Base-by-base conservation (phyloP, 2,329 filamentous ascomycete genomes). In the Erysiphe pulchra region DNA sequence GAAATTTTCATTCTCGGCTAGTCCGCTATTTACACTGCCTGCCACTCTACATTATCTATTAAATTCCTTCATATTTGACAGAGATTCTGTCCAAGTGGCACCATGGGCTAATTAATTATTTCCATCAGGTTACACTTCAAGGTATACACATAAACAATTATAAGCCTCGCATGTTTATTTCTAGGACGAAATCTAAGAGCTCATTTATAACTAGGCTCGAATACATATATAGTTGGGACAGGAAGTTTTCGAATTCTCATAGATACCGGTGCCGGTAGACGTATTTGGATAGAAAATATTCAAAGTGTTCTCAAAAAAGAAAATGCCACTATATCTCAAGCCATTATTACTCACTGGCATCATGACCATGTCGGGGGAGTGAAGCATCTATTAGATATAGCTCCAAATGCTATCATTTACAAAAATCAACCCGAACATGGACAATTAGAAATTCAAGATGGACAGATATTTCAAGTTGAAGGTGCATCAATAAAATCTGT, bases 311-410 rank as follows among this genome's bases (percentile, higher is more conserved):
- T 95, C 2, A 60, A 65, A 7, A 62, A 73, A 20, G 81, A 92
- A 58, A 69, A 75, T 20, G 78, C 79, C 17, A 70, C 66, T 0
- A 65, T 95, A 20, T 66, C 73, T n/a, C 64, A 68, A 16, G 75
- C 77, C 0, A 66, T 98, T 18, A 66, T 98, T 43, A 92, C 86
- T 0, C 90, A 98, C 60, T 92, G 86, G 84, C 90, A 98, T 57
- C 71, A 65, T 38, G 90, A 98, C 57, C 90, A 98, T 57, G 70
- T 77, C 7, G 73, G 76, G 20, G 90, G 90, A 8, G 70, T 94
- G 20, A 58, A 63, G 2, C 75, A 92, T 54, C 65, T 94, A 1
- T 63, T 76, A 16, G 60, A 63, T 13, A 57, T 78, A 20, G 80
- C 68, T n/a, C 78, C 81, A 0, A 57, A 67, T 16, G 74, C 70